phyloP scores from a whole-genome alignment of 2,329 filamentous ascomycete species.

The Gnomoniopsis smithogilvyi region DNA sequence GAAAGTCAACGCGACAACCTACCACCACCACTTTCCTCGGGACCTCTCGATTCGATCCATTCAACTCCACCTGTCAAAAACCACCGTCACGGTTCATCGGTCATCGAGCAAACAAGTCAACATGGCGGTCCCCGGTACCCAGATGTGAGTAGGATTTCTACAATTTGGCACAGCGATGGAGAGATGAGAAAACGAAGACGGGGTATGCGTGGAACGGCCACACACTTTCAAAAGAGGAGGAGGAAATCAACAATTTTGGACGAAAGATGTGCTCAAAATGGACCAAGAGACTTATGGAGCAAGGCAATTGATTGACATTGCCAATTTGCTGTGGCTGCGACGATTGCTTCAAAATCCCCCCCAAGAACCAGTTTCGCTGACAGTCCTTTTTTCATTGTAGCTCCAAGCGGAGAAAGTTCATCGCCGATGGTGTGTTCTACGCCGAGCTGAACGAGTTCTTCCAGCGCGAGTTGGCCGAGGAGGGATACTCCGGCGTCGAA shows the following conservation, averaged over 20 bases:
- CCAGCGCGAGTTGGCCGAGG: constrained; percentile 99
- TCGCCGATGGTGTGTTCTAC: constrained; percentile 99
- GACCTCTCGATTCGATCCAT: constrained; percentile 8
- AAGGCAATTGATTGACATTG: background rate
- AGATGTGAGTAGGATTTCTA: constrained; percentile 51
- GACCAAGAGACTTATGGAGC: background rate
- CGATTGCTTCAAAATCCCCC: background rate
- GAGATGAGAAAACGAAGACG: background rate
- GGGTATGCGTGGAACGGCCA: background rate
- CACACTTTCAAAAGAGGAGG: background rate
- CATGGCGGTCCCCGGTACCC: constrained; percentile 59
- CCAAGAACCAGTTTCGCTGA: constrained; percentile 14
- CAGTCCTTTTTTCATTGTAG: constrained; percentile 39
- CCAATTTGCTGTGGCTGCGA: background rate
- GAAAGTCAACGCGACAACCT: constrained; percentile 11
- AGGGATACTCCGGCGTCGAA: constrained; percentile 99
- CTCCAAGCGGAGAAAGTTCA: constrained; percentile 92
- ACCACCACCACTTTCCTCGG: constrained; percentile 22
- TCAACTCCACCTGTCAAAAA: constrained; percentile 26
- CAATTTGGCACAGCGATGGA: background rate
- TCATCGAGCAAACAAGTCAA: constrained; percentile 38
- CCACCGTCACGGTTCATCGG: constrained; percentile 25
- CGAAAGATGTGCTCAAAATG: background rate
- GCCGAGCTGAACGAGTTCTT: constrained; percentile 99
- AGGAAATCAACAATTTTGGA: background rate